phyloP scores from a whole-genome alignment of 306 rosid species.

The Delonix regia region DNA sequence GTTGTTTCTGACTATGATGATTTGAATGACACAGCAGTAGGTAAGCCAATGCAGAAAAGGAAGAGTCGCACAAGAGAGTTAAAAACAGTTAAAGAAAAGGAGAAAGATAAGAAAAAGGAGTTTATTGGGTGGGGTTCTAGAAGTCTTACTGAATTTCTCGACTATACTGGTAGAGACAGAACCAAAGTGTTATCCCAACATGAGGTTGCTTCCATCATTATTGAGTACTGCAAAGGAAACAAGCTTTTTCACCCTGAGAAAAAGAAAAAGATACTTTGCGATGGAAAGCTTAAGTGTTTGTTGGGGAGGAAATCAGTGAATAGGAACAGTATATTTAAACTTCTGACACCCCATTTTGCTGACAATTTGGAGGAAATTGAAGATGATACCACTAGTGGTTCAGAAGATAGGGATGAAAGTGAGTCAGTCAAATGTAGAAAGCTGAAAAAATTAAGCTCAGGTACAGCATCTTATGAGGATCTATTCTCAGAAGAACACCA shows the following conservation, averaged over 20 bases:
- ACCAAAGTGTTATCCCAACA: slow-evolving; percentile 52
- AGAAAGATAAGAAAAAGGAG: slow-evolving; percentile 49
- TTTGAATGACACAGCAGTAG: slow-evolving; percentile 36
- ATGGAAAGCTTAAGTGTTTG: slow-evolving; percentile 52
- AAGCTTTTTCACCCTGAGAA: slow-evolving; percentile 63
- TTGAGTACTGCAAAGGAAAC: slow-evolving; percentile 60
- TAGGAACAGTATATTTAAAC: slow-evolving; percentile 53
- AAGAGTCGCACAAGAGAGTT: slow-evolving; percentile 40
- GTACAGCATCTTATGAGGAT: slow-evolving; percentile 32
- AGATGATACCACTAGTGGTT: slow-evolving; percentile 45
- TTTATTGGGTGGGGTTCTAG: slow-evolving; percentile 79
- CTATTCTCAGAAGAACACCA: slow-evolving; percentile 37
- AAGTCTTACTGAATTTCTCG: slow-evolving; percentile 66
- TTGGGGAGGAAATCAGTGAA: slow-evolving; percentile 59
- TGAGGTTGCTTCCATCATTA: slow-evolving; percentile 62
- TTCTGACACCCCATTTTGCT: slow-evolving; percentile 63
- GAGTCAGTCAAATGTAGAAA: slow-evolving; percentile 30
- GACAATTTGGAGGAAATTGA: slow-evolving; percentile 56
- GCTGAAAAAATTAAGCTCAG: slow-evolving; percentile 38
- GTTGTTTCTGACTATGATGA: slow-evolving; percentile 58
- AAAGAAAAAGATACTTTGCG: slow-evolving; percentile 63
- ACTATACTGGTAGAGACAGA: slow-evolving; percentile 48
- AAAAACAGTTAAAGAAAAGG: slow-evolving; percentile 43
- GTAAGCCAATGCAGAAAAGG: slow-evolving; percentile 40
- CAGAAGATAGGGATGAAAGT: slow-evolving; percentile 47